Conservation (phyloP, 106 monocot genomes). For the Dendrobium officinale region DNA sequence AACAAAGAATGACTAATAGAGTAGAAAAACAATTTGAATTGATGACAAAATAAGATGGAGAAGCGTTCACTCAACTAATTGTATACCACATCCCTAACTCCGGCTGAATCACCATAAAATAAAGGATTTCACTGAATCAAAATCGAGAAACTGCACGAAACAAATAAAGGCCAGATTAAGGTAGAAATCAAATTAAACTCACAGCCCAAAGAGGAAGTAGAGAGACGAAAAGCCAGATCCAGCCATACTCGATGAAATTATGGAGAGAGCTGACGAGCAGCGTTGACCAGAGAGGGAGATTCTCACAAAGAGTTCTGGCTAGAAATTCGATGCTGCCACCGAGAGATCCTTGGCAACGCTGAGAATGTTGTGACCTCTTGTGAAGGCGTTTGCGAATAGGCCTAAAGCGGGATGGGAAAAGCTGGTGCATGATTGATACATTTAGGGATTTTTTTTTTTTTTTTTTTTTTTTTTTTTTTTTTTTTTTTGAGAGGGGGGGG, state of each 20-base stretch:
- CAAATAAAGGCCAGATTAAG: neutral
- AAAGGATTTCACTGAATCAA: neutral
- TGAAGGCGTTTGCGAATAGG: too few relatives aligned
- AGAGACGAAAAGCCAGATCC: slow-evolving; percentile 64
- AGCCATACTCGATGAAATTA: slow-evolving; percentile 79
- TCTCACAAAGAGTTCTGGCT: slow-evolving; percentile 55
- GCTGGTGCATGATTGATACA: too few relatives aligned
- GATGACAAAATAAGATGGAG: neutral
- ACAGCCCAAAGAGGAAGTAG: slow-evolving; percentile 76
- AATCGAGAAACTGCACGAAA: neutral
- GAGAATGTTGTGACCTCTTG: slow-evolving; percentile 2
- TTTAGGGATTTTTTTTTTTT: too few relatives aligned
- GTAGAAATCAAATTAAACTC: slow-evolving; percentile 12
- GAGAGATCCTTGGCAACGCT: slow-evolving; percentile 75
- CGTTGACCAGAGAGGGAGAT: slow-evolving; percentile 66
- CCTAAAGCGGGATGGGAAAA: too few relatives aligned
- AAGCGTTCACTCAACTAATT: neutral
- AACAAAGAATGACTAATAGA: neutral
- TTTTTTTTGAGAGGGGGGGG: too few relatives aligned
- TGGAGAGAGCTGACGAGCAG: slow-evolving; percentile 63
- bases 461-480: too few relatives aligned
- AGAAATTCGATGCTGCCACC: slow-evolving; percentile 79
- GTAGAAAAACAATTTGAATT: neutral
- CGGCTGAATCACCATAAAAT: too few relatives aligned
- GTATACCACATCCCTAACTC: neutral